These are phyloP conservation scores for Tremellales sp. DNA, from an alignment of 1,284 basidiomycete genomes.

Conservation along the genomic window DNA sequence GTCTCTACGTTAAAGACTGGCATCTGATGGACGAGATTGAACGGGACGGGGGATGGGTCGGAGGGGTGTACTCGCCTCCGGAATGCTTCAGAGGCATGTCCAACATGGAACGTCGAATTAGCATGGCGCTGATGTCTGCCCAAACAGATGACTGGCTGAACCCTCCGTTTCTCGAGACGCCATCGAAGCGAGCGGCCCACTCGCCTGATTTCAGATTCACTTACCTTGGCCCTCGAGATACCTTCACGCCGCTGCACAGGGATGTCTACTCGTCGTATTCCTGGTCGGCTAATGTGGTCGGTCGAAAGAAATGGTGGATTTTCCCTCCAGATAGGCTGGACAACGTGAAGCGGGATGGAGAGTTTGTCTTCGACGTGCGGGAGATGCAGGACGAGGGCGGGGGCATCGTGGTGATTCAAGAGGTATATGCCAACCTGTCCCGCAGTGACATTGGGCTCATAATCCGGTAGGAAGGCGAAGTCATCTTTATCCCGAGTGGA, in stretches of 20 bases:
- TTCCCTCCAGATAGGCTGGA: constrained; percentile 50
- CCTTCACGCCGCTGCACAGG: constrained; percentile 51
- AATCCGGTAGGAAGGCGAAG: constrained; percentile 44
- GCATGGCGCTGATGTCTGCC: not conserved
- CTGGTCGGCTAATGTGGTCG: constrained; percentile 57
- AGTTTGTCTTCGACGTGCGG: constrained; percentile 44
- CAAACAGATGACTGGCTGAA: constrained; percentile 55
- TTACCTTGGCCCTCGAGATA: constrained; percentile 51
- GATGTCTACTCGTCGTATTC: constrained; percentile 59
- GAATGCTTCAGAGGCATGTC: constrained; percentile 42
- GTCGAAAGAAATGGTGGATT: constrained; percentile 55
- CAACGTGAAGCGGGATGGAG: constrained; percentile 20
- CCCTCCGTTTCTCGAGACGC: constrained; percentile 31
- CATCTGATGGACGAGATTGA: constrained; percentile 50
- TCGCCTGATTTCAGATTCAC: constrained; percentile 38
- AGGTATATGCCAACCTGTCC: constrained; percentile 18
- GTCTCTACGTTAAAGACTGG: constrained; percentile 58
- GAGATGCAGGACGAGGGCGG: constrained; percentile 34
- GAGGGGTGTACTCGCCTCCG: constrained; percentile 51
- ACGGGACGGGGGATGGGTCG: constrained; percentile 23
- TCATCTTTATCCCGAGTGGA: constrained; percentile 52
- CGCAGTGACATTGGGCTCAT: constrained; percentile 10
- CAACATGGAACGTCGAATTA: not conserved
- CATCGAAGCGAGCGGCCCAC: not conserved
- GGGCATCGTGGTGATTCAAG: constrained; percentile 36